Conservation (phyloP, 148 eudicot genomes). For the Silene conica region DNA sequence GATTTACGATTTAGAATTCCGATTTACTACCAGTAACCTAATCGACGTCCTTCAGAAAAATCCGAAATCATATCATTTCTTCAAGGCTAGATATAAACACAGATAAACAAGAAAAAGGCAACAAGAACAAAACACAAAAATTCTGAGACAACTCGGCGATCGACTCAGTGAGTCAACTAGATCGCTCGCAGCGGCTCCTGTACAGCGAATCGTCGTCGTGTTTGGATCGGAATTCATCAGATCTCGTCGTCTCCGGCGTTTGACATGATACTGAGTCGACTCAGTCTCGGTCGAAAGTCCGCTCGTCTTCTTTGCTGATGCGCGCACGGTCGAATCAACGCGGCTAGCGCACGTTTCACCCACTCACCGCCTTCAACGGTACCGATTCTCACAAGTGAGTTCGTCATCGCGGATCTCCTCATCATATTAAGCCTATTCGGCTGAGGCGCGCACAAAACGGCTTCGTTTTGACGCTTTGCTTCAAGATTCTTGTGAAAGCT, state of each 20-base stretch:
- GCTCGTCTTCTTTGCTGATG: constrained; percentile 44
- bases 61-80: not conserved
- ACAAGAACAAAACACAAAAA: constrained; percentile 19
- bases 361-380: constrained; percentile 60
- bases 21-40: not conserved
- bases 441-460: constrained; percentile 25
- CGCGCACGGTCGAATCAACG: constrained; percentile 53
- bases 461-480: constrained; percentile 9
- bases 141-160: constrained; percentile 21
- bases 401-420: constrained; percentile 56
- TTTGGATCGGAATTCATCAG: not conserved
- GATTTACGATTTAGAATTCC: not conserved
- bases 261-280: constrained; percentile 45
- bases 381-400: constrained; percentile 58
- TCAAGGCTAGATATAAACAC: not conserved
- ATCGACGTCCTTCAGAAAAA: not conserved
- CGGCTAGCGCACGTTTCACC: constrained; percentile 48
- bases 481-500: constrained; percentile 32
- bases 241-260: constrained; percentile 28
- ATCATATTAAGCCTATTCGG: constrained; percentile 38
- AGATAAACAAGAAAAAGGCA: not conserved
- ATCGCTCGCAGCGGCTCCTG: constrained; percentile 27
- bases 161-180: constrained; percentile 20
- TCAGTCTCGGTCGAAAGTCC: constrained; percentile 39
- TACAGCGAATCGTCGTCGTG: constrained; percentile 2